These are phyloP conservation scores for Solanum aculeatissimum DNA, from an alignment of 305 asterid species.

Conservation along the genomic window DNA sequence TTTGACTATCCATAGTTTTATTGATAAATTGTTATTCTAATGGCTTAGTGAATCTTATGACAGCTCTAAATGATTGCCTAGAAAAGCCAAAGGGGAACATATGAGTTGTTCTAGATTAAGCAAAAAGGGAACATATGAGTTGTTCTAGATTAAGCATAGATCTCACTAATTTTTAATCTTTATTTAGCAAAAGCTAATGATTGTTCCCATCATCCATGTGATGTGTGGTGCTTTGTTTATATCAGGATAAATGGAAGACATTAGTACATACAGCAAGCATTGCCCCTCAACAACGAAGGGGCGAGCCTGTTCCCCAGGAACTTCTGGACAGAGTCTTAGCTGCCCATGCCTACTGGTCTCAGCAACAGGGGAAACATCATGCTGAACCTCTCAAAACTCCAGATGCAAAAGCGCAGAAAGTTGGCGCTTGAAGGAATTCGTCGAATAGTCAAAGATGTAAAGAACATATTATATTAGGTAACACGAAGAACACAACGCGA, in stretches of 20 bases:
- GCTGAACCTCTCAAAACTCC: constrained; percentile 23
- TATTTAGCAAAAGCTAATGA: not conserved
- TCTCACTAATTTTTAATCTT: not conserved
- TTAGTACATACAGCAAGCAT: constrained; percentile 95
- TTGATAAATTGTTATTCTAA: not conserved
- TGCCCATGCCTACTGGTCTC: constrained; percentile 85
- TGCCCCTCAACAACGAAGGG: constrained; percentile 89
- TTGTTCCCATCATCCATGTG: constrained; percentile 8
- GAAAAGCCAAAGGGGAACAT: constrained; percentile 21
- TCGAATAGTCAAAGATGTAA: not conserved
- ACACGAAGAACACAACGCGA: not conserved
- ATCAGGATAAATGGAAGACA: constrained; percentile 97
- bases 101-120: constrained; percentile 2
- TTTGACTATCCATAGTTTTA: not conserved
- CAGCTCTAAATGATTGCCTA: constrained; percentile 9
- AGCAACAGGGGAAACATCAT: constrained; percentile 68
- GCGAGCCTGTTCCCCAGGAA: constrained; percentile 95
- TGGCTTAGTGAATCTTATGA: not conserved
- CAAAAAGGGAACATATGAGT: constrained; percentile 12
- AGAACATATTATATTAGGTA: not conserved
- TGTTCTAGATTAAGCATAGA: not conserved
- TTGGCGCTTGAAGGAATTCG: constrained; percentile 20
- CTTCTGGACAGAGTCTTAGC: constrained; percentile 71
- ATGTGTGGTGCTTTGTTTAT: constrained; percentile 2
- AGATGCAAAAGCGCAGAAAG: constrained; percentile 18